phyloP scores from a whole-genome alignment of 192 early-diverging fungal genomes.

The Backusella luteola region DNA sequence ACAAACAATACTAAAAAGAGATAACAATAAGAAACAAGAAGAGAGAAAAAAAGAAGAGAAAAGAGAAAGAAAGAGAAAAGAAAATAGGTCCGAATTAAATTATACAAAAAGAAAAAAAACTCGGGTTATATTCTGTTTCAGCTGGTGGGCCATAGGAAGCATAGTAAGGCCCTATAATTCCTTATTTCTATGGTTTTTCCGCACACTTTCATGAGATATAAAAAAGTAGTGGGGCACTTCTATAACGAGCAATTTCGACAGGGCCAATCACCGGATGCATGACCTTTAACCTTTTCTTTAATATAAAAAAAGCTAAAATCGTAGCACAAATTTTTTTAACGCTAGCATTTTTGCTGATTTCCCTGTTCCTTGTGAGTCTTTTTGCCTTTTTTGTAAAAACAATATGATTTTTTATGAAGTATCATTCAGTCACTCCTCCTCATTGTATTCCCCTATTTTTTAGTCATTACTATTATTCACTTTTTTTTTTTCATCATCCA shows the following conservation, averaged over 20 bases:
- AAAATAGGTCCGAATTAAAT: constrained; percentile 8
- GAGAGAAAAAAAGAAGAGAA: neutral
- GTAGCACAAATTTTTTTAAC: neutral
- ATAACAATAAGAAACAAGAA: neutral
- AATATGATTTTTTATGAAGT: neutral
- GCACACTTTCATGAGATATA: neutral
- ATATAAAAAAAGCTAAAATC: neutral
- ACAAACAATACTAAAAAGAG: neutral
- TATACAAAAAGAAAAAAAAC: neutral
- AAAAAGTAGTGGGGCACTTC: neutral
- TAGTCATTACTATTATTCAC: neutral
- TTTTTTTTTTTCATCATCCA: too few relatives aligned
- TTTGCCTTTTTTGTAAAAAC: neutral
- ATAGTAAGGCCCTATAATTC: neutral
- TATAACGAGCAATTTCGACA: neutral
- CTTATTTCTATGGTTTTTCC: constrained; percentile 1
- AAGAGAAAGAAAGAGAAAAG: neutral
- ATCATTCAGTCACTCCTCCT: neutral
- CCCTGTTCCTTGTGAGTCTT: neutral
- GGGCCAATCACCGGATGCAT: constrained; percentile 13
- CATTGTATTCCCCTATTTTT: neutral
- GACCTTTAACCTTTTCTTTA: neutral
- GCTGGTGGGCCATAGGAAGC: neutral
- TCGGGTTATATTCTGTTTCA: constrained; percentile 2
- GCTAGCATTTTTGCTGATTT: neutral